A percentile compares a stretch with the other conserved stretches of the same genome.
Conservation (phyloP, 345 rosid species). For the Brassica nigra region DNA sequence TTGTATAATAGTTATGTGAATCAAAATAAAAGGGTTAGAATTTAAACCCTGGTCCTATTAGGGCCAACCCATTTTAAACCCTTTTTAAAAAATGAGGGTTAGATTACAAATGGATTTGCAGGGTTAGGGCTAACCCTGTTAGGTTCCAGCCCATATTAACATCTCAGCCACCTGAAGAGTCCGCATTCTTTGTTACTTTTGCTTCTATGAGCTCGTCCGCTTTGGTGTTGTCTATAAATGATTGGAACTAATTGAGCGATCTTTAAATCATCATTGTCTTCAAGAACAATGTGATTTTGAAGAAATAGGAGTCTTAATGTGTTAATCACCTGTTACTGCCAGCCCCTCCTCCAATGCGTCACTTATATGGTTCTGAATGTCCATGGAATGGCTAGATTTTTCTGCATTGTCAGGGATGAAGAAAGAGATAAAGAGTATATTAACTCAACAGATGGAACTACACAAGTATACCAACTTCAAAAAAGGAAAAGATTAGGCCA, state of each 20-base stretch:
- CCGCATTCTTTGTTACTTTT: neutral
- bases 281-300: neutral
- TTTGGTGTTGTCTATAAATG: conserved; percentile 2
- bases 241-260: neutral
- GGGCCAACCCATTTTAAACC: no score
- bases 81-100: no score
- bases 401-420: neutral
- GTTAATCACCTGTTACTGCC: neutral
- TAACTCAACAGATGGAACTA: no score
- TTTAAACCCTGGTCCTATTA: no score
- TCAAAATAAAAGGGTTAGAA: no score
- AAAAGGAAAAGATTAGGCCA: neutral
- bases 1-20: no score
- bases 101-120: no score
- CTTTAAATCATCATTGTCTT: neutral
- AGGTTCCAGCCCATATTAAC: no score
- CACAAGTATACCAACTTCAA: neutral
- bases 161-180: conserved; percentile 2
- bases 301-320: neutral
- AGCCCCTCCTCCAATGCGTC: neutral
- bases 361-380: neutral
- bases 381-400: neutral
- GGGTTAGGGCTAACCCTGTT: no score
- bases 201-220: conserved; percentile 8
- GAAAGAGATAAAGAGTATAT: neutral